A percentile compares a stretch with the other conserved stretches of the same genome.
These are phyloP conservation scores for Cutaneotrichosporon daszewskae DNA, from an alignment of 1,284 basidiomycete species.

Conservation along the genomic window DNA sequence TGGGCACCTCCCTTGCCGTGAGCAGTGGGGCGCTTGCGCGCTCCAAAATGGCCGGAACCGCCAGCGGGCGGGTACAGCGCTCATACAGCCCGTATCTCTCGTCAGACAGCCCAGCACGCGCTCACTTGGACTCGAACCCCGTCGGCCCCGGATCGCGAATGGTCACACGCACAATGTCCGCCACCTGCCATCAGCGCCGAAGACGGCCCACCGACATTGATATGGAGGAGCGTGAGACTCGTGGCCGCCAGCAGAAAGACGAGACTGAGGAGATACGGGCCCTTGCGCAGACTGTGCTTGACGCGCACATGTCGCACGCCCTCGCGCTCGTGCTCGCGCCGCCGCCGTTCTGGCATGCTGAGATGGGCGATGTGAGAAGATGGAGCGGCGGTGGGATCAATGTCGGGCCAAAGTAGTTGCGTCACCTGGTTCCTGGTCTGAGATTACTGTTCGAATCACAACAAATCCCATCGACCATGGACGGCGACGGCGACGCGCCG, in stretches of 20 bases:
- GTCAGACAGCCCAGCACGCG: background rate
- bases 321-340: background rate
- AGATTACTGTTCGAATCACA: no score
- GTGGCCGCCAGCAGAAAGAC: constrained; percentile 41
- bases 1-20: background rate
- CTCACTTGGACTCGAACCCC: constrained; percentile 42
- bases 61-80: constrained; percentile 36
- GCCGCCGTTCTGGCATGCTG: constrained; percentile 5
- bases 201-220: constrained; percentile 30
- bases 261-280: constrained; percentile 42
- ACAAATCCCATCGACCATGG: background rate
- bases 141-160: constrained; percentile 35
- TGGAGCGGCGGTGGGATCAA: background rate
- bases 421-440: no score
- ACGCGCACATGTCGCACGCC: constrained; percentile 3
- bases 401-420: background rate
- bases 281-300: constrained; percentile 40
- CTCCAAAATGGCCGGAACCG: constrained; percentile 23
- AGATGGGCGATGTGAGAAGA: background rate
- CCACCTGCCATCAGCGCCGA: constrained; percentile 22
- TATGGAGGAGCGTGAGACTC: constrained; percentile 40
- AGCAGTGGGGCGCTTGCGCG: constrained; percentile 29
- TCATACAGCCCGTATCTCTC: constrained; percentile 45
- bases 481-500: background rate
- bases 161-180: constrained; percentile 39